Percentiles rank a stretch among this genome's conserved stretches.
phyloP scores from a whole-genome alignment of 1,284 basidiomycete species.

The Serendipita sp. region DNA sequence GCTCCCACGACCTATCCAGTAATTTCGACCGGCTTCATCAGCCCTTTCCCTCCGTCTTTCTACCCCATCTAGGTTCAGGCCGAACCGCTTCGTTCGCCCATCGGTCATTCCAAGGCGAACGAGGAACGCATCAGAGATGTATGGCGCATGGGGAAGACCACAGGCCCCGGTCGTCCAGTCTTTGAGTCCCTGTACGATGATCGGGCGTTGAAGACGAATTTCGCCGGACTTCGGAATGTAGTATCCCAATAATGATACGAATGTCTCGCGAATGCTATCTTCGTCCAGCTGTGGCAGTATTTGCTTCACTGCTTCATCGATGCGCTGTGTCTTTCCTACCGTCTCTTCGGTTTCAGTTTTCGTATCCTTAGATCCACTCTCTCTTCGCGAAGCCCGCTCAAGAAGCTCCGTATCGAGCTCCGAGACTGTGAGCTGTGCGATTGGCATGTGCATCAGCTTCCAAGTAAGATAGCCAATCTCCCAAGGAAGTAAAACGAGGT shows the following conservation, averaged over 20 bases:
- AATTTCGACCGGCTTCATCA: not conserved
- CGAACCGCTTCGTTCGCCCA: constrained; percentile 6
- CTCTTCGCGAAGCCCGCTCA: constrained; percentile 31
- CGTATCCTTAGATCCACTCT: not conserved
- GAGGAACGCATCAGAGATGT: constrained; percentile 35
- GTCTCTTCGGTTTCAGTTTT: constrained; percentile 9
- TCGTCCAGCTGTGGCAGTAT: constrained; percentile 33
- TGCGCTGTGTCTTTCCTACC: constrained; percentile 10
- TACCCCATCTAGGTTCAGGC: not conserved
- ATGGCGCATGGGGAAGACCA: constrained; percentile 36
- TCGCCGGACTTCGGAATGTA: constrained; percentile 45
- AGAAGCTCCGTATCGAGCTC: constrained; percentile 39
- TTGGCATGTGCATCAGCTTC: constrained; percentile 55
- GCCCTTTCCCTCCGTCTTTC: not conserved
- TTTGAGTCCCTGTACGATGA: constrained; percentile 48
- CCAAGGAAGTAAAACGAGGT: constrained; percentile 76
- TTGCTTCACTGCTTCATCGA: constrained; percentile 22
- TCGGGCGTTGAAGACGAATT: constrained; percentile 32
- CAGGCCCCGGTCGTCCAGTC: constrained; percentile 47
- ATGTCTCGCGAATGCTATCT: constrained; percentile 47
- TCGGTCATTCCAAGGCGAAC: constrained; percentile 23
- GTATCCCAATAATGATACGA: constrained; percentile 63
- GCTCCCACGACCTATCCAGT: not conserved
- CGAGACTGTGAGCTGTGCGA: constrained; percentile 43
- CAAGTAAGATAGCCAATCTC: constrained; percentile 62